Evolutionary conservation across 306 rosid species (phyloP).

Genomic region (Malus sieversii): DNA sequence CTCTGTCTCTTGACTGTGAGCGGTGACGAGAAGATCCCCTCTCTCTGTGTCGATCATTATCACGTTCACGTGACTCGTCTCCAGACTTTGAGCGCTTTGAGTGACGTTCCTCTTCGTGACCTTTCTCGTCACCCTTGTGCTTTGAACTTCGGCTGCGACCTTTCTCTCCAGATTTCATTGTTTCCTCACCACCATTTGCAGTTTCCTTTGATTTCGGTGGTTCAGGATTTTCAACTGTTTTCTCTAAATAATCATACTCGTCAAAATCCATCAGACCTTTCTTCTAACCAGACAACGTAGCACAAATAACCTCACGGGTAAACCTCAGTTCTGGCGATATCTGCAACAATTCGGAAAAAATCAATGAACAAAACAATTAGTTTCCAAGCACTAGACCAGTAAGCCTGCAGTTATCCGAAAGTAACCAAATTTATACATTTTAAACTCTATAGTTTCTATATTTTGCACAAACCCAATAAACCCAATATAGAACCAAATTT

Average conservation of each 20-base stretch:
- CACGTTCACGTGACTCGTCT: slow-evolving; percentile 54
- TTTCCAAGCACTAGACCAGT: background rate
- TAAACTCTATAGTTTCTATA: background rate
- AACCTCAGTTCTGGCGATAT: slow-evolving; percentile 5
- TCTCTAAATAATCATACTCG: slow-evolving; percentile 87
- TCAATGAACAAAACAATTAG: background rate
- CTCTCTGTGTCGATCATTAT: slow-evolving; percentile 36
- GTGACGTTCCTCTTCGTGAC: slow-evolving; percentile 31
- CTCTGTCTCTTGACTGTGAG: slow-evolving; percentile 55
- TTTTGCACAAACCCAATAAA: background rate
- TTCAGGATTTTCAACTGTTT: slow-evolving; percentile 67
- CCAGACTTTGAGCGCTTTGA: slow-evolving; percentile 50
- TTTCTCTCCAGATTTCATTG: slow-evolving; percentile 42
- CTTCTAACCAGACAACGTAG: background rate
- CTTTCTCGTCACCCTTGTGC: slow-evolving; percentile 43
- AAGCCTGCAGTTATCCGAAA: background rate
- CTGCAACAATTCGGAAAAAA: slow-evolving; percentile 17
- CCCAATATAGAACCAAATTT: background rate
- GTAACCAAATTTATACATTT: background rate
- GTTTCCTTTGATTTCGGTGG: slow-evolving; percentile 32
- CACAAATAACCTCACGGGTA: background rate
- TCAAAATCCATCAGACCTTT: slow-evolving; percentile 64
- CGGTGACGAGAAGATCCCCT: slow-evolving; percentile 44
- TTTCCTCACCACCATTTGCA: slow-evolving; percentile 38
- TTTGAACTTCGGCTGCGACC: slow-evolving; percentile 48